Percentiles rank a stretch among this genome's conserved stretches.
Conservation (phyloP, 352 stramenopile species). For the Pythium diclinum region DNA sequence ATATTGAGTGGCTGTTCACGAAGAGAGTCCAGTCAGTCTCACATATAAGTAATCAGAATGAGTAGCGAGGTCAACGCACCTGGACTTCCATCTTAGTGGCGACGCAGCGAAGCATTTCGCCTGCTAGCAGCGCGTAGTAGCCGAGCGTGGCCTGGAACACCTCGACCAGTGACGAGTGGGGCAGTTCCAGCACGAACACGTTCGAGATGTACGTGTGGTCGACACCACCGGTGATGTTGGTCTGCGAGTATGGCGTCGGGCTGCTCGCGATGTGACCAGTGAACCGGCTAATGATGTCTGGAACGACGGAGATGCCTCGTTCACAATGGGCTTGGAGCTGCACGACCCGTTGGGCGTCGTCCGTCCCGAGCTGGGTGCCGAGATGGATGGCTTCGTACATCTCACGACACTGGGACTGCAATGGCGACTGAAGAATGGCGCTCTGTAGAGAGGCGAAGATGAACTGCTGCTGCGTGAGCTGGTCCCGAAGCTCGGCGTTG, state of each 20-base stretch:
- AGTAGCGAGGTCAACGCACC: slow-evolving; percentile 5
- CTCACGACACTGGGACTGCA: slow-evolving; percentile 44
- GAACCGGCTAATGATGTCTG: slow-evolving; percentile 41
- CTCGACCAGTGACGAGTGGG: slow-evolving; percentile 32
- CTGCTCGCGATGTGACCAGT: slow-evolving; percentile 29
- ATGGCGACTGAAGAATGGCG: slow-evolving; percentile 46
- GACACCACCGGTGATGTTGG: slow-evolving; percentile 52
- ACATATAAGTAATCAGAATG: neutral
- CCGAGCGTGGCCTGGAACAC: slow-evolving; percentile 31
- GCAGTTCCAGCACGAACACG: slow-evolving; percentile 46
- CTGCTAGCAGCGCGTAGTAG: slow-evolving; percentile 41
- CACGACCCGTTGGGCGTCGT: slow-evolving; percentile 26
- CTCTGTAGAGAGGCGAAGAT: slow-evolving; percentile 60
- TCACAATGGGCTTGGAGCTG: slow-evolving; percentile 40
- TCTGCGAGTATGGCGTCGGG: slow-evolving; percentile 52
- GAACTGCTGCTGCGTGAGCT: slow-evolving; percentile 60
- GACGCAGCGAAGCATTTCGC: slow-evolving; percentile 34
- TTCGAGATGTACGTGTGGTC: slow-evolving; percentile 50
- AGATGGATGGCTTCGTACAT: slow-evolving; percentile 55
- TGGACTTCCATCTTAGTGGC: slow-evolving; percentile 32
- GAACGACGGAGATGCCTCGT: slow-evolving; percentile 30
- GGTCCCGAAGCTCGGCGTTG: slow-evolving; percentile 52
- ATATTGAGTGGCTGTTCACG: slow-evolving; percentile 31
- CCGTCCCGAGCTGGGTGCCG: slow-evolving; percentile 24
- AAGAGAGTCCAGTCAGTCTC: neutral